Evolutionary conservation across 2,329 filamentous ascomycete genomes (phyloP).

Genomic region (Xylariaceae sp.): DNA sequence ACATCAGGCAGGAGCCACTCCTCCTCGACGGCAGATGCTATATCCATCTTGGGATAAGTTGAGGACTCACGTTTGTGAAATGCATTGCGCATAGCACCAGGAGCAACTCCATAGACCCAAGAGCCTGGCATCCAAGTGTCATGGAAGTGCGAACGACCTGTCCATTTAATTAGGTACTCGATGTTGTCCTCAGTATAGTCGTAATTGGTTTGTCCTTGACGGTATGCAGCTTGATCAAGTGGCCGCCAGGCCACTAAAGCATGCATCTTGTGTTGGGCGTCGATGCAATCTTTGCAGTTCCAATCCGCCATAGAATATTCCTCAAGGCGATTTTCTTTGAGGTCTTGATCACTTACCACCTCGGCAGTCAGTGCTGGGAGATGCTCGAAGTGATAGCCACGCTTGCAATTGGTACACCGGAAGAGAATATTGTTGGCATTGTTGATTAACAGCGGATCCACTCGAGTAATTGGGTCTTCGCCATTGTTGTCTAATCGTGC

Average conservation of each 20-base stretch:
- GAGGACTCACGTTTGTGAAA: constrained; percentile 75
- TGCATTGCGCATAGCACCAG: constrained; percentile 68
- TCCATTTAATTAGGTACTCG: constrained; percentile 93
- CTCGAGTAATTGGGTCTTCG: constrained; percentile 73
- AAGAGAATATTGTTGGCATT: constrained; percentile 80
- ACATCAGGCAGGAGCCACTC: constrained; percentile 87
- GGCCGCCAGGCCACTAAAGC: constrained; percentile 90
- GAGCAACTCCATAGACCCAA: constrained; percentile 81
- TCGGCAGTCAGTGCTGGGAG: constrained; percentile 59
- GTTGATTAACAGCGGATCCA: constrained; percentile 71
- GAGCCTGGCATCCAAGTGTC: constrained; percentile 86
- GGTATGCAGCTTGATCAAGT: constrained; percentile 60
- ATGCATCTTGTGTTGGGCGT: constrained; percentile 70
- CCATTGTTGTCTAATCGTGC: constrained; percentile 79
- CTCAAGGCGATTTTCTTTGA: constrained; percentile 67
- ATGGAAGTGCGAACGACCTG: constrained; percentile 77
- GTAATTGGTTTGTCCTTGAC: constrained; percentile 56
- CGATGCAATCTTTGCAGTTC: constrained; percentile 79
- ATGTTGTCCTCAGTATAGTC: constrained; percentile 76
- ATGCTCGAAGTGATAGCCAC: constrained; percentile 85
- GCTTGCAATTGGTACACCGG: constrained; percentile 76
- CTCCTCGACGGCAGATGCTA: constrained; percentile 82
- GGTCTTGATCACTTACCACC: constrained; percentile 49
- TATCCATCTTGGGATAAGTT: constrained; percentile 69
- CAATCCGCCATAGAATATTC: constrained; percentile 74